phyloP scores from a whole-genome alignment of 2,329 filamentous ascomycete genomes.

The Ceratocystis destructans region DNA sequence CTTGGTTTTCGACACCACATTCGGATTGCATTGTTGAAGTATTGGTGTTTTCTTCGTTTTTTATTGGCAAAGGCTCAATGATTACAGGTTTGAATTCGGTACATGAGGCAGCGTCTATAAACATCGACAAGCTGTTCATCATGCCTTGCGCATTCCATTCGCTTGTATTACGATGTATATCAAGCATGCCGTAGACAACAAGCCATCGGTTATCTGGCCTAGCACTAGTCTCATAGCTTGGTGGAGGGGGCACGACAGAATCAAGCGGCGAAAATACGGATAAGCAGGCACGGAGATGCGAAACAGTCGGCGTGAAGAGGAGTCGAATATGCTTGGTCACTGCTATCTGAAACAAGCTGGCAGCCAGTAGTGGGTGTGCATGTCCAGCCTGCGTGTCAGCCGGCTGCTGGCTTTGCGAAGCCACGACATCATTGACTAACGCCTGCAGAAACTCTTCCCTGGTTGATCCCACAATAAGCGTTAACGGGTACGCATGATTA shows the following conservation, averaged over 20 bases:
- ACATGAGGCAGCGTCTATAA: slow-evolving; percentile 47
- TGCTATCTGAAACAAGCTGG: slow-evolving; percentile 55
- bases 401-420: neutral
- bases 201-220: slow-evolving; percentile 31
- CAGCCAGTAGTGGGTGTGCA: slow-evolving; percentile 35
- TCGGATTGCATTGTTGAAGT: neutral
- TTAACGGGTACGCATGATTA: slow-evolving; percentile 43
- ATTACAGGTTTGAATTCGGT: slow-evolving; percentile 33
- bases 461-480: slow-evolving; percentile 56
- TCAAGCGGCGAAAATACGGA: slow-evolving; percentile 36
- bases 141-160: slow-evolving; percentile 67
- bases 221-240: slow-evolving; percentile 21
- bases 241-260: slow-evolving; percentile 29
- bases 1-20: neutral
- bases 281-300: slow-evolving; percentile 65
- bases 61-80: slow-evolving; percentile 30
- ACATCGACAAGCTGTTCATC: slow-evolving; percentile 43
- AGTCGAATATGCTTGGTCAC: slow-evolving; percentile 55
- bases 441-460: slow-evolving; percentile 50
- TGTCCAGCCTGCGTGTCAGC: slow-evolving; percentile 23
- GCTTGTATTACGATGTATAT: slow-evolving; percentile 51
- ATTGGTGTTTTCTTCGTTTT: neutral
- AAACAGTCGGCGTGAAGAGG: slow-evolving; percentile 60
- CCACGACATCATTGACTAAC: slow-evolving; percentile 36
- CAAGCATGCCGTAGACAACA: slow-evolving; percentile 51